Evolutionary conservation across 2,329 filamentous ascomycete genomes (phyloP).

Genomic region (Phialocephala sp.): DNA sequence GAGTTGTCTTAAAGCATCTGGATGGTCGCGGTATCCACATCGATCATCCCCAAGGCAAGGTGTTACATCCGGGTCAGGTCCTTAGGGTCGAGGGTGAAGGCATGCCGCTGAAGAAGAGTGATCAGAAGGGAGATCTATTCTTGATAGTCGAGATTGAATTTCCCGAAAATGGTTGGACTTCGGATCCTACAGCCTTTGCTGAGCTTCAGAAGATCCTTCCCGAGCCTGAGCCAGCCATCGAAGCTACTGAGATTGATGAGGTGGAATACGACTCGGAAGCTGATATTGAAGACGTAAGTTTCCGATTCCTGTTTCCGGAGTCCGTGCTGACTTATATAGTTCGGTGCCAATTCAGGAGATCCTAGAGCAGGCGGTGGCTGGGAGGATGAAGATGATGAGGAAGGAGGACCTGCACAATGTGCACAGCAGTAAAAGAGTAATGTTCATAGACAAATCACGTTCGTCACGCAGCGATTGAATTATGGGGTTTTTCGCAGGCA

Average conservation of each 20-base stretch:
- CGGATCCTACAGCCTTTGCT: constrained; percentile 72
- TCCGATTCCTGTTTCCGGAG: constrained; percentile 17
- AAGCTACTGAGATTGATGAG: constrained; percentile 75
- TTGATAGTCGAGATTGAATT: constrained; percentile 86
- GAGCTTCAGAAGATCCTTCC: constrained; percentile 79
- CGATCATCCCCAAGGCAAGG: constrained; percentile 77
- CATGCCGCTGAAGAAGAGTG: constrained; percentile 90
- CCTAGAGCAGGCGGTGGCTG: constrained; percentile 68
- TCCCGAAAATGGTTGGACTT: constrained; percentile 84
- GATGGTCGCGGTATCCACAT: constrained; percentile 91
- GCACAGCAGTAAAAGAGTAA: constrained; percentile 41
- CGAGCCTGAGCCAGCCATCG: constrained; percentile 61
- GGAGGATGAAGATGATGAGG: constrained; percentile 71
- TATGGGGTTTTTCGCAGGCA: neutral
- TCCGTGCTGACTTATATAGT: constrained; percentile 52
- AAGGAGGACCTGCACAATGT: constrained; percentile 69
- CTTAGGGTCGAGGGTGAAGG: constrained; percentile 88
- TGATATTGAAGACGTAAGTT: constrained; percentile 76
- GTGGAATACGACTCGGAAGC: constrained; percentile 85
- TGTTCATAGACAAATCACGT: constrained; percentile 19
- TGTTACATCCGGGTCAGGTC: constrained; percentile 82
- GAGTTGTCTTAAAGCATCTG: constrained; percentile 88
- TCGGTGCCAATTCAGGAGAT: constrained; percentile 75
- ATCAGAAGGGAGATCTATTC: constrained; percentile 85
- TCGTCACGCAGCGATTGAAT: constrained; percentile 22